phyloP scores from a whole-genome alignment of 2,329 filamentous ascomycete species.

The Botrytis elliptica region DNA sequence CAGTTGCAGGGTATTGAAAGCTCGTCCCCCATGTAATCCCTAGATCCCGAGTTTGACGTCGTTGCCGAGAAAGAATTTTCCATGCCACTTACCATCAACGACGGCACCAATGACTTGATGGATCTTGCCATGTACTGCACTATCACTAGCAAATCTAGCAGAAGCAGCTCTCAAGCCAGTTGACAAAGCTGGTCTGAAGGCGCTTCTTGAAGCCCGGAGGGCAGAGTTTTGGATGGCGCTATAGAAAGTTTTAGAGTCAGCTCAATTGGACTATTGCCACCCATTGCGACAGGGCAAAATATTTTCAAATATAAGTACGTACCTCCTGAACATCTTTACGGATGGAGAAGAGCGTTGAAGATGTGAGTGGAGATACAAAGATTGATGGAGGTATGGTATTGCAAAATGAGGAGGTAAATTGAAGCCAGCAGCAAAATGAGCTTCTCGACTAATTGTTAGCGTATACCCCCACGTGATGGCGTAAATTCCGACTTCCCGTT shows the following conservation, averaged over 20 bases:
- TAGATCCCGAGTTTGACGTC: conserved; percentile 32
- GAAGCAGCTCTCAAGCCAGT: conserved; percentile 55
- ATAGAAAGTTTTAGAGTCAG: conserved; percentile 44
- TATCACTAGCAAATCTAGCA: conserved; percentile 52
- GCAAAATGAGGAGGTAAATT: conserved; percentile 22
- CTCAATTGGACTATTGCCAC: conserved; percentile 46
- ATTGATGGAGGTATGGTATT: conserved; percentile 43
- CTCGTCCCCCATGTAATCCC: conserved; percentile 19
- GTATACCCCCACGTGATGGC: conserved; percentile 22
- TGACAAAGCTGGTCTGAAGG: conserved; percentile 56
- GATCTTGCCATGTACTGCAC: conserved; percentile 64
- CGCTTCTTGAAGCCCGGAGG: conserved; percentile 58
- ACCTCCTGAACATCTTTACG: conserved; percentile 83
- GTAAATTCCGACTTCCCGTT: conserved; percentile 16
- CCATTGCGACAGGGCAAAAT: conserved; percentile 22
- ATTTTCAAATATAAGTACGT: conserved; percentile 45
- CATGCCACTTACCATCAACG: conserved; percentile 76
- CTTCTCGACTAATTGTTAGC: conserved; percentile 41
- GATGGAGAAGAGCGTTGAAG: conserved; percentile 65
- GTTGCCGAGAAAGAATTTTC: conserved; percentile 43
- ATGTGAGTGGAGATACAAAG: conserved; percentile 56
- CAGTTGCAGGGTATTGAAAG: conserved; percentile 24
- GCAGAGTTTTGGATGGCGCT: conserved; percentile 68
- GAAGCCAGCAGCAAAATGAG: conserved; percentile 28
- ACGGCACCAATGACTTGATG: conserved; percentile 96